These are phyloP conservation scores for Cantharellus anzutake DNA, from an alignment of 768 basidiomycete species.

Conservation along the genomic window DNA sequence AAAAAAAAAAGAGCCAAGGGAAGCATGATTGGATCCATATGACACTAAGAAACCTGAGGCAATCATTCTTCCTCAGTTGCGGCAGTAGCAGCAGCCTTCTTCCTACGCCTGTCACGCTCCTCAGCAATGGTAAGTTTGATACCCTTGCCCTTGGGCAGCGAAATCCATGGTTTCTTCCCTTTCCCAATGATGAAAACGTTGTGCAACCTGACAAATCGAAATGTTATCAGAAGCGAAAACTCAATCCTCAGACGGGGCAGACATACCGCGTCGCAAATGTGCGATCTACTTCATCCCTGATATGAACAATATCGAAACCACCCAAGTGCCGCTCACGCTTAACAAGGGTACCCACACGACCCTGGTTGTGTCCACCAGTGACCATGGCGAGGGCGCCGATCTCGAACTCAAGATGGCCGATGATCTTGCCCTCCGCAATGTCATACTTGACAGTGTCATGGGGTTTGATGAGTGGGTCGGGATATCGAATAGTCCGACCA, in stretches of 20 bases:
- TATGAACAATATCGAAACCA: slow-evolving; percentile 97
- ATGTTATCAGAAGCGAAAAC: not conserved
- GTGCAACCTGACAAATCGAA: slow-evolving; percentile 38
- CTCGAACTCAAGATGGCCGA: slow-evolving; percentile 83
- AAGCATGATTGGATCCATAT: no score
- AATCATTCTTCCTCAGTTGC: no score
- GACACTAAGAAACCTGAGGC: no score
- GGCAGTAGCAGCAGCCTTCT: slow-evolving; percentile 31
- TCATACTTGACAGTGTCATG: slow-evolving; percentile 98
- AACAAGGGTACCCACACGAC: slow-evolving; percentile 87
- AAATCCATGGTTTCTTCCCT: slow-evolving; percentile 90
- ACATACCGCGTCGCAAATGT: slow-evolving; percentile 90
- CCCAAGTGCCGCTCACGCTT: slow-evolving; percentile 96
- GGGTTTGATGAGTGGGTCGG: slow-evolving; percentile 84
- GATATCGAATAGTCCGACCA: slow-evolving; percentile 98
- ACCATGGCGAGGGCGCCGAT: slow-evolving; percentile 94
- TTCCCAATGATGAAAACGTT: slow-evolving; percentile 99
- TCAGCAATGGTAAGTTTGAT: slow-evolving; percentile 93
- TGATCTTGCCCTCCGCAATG: slow-evolving; percentile 85
- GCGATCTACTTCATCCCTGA: slow-evolving; percentile 86
- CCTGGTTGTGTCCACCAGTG: slow-evolving; percentile 99
- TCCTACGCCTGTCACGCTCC: slow-evolving; percentile 86
- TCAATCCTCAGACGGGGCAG: not conserved
- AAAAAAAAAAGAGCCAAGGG: no score
- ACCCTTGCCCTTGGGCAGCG: slow-evolving; percentile 94